Percentiles rank a stretch among this genome's conserved stretches.
phyloP scores from a whole-genome alignment of 768 basidiomycete species.

The Tephrocybe sp. region DNA sequence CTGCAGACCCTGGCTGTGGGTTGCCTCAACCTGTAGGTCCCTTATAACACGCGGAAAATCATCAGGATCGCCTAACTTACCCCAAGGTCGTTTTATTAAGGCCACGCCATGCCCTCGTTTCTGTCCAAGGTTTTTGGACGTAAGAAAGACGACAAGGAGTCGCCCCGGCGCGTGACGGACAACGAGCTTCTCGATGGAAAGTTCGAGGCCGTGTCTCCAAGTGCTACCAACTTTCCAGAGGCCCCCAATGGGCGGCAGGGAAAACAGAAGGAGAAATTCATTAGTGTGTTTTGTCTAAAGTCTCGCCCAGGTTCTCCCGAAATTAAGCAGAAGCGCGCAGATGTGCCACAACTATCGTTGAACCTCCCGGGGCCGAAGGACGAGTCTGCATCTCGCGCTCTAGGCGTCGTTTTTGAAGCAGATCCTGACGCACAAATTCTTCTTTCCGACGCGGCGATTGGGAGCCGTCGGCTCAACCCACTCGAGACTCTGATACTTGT shows the following conservation, averaged over 20 bases:
- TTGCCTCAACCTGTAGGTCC: conserved; percentile 12
- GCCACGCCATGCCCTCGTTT: conserved; percentile 62
- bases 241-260: conserved; percentile 27
- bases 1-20: conserved; percentile 14
- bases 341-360: conserved; percentile 60
- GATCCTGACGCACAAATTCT: conserved; percentile 48
- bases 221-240: conserved; percentile 39
- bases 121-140: conserved; percentile 77
- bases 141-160: conserved; percentile 61
- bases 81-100: conserved; percentile 20
- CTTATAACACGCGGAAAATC: neutral
- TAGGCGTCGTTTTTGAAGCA: conserved; percentile 61
- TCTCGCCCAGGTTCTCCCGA: conserved; percentile 38
- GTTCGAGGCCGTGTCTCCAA: conserved; percentile 69
- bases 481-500: conserved; percentile 64
- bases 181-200: conserved; percentile 66
- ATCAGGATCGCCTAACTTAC: conserved; percentile 8
- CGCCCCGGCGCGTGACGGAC: conserved; percentile 31
- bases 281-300: conserved; percentile 52
- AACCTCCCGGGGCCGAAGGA: conserved; percentile 56
- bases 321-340: conserved; percentile 33
- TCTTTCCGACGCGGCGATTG: conserved; percentile 56
- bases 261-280: conserved; percentile 40
- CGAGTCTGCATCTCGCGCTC: conserved; percentile 42
- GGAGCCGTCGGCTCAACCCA: conserved; percentile 58